Conservation (phyloP, 2,329 filamentous ascomycete species). For the Neopestalotiopsis clavispora region DNA sequence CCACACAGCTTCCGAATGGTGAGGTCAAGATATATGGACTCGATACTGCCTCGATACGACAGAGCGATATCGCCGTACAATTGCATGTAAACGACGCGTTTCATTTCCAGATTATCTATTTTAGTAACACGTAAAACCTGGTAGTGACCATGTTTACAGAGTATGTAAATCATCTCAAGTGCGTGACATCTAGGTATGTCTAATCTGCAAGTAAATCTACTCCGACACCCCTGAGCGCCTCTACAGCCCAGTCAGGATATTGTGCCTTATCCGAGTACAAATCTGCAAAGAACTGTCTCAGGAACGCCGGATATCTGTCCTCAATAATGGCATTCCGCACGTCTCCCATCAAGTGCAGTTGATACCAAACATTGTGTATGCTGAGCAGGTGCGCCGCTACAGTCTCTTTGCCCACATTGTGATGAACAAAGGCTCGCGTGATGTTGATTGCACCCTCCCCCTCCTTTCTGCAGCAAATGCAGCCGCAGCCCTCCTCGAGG, state of each 20-base stretch:
- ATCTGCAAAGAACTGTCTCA: conserved; percentile 77
- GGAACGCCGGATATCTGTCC: conserved; percentile 78
- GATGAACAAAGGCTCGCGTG: conserved; percentile 87
- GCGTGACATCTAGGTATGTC: conserved; percentile 12
- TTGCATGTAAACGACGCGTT: too few species aligned
- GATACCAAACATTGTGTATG: conserved; percentile 95
- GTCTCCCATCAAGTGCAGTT: conserved; percentile 81
- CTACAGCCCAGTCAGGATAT: conserved; percentile 85
- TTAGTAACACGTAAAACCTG: too few species aligned
- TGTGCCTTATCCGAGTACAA: conserved; percentile 70
- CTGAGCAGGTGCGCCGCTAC: conserved; percentile 84
- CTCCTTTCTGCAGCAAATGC: conserved; percentile 72
- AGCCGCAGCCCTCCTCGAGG: conserved; percentile 82
- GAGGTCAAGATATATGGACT: too few species aligned
- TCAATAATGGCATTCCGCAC: conserved; percentile 79
- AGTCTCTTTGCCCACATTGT: conserved; percentile 93
- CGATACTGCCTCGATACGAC: too few species aligned
- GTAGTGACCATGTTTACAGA: not conserved
- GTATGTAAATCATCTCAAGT: not conserved
- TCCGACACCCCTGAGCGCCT: conserved; percentile 77
- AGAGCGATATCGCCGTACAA: too few species aligned
- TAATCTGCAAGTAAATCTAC: conserved; percentile 66
- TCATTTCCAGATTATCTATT: too few species aligned
- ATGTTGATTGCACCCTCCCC: conserved; percentile 77
- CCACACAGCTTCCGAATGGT: too few species aligned